A percentile compares a stretch with the other conserved stretches of the same genome.
These are phyloP conservation scores for Cercospora janseana DNA, from an alignment of 2,329 filamentous ascomycete genomes.

Conservation along the genomic window DNA sequence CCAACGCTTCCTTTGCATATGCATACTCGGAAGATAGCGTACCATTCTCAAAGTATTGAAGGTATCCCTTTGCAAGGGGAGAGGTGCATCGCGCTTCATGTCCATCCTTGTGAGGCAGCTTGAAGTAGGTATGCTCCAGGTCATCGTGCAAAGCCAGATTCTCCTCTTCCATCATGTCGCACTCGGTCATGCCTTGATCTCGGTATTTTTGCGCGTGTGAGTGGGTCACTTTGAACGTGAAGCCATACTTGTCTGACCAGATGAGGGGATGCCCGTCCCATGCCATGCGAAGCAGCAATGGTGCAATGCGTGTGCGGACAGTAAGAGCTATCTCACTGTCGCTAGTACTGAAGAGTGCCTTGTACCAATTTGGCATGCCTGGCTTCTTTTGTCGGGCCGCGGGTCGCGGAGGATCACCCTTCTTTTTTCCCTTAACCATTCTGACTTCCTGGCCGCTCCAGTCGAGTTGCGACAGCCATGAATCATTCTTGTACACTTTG, in stretches of 20 bases:
- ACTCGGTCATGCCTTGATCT: conserved; percentile 68
- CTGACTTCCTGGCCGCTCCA: conserved; percentile 92
- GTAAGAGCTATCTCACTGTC: conserved; percentile 71
- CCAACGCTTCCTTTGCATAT: conserved; percentile 89
- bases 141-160: conserved; percentile 67
- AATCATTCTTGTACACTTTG: conserved; percentile 71
- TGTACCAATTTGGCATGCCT: conserved; percentile 95
- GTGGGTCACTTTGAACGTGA: conserved; percentile 78
- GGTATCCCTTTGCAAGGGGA: conserved; percentile 87
- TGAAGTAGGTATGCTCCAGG: conserved; percentile 69
- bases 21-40: conserved; percentile 81
- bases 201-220: conserved; percentile 63
- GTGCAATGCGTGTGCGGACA: conserved; percentile 83
- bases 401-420: conserved; percentile 72
- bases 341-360: conserved; percentile 73
- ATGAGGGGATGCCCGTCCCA: conserved; percentile 89
- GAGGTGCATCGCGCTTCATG: conserved; percentile 79
- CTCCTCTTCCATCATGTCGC: conserved; percentile 74
- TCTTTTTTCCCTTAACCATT: conserved; percentile 89
- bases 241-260: conserved; percentile 91
- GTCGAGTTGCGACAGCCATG: conserved; percentile 90
- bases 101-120: conserved; percentile 94
- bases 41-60: conserved; percentile 87
- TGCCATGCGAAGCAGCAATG: conserved; percentile 74
- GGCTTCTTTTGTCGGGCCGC: conserved; percentile 86